Evolutionary conservation across 345 rosid genomes (phyloP), one percentile per base, ranked within the genome.

Genomic region (Cardamine resedifolia): DNA sequence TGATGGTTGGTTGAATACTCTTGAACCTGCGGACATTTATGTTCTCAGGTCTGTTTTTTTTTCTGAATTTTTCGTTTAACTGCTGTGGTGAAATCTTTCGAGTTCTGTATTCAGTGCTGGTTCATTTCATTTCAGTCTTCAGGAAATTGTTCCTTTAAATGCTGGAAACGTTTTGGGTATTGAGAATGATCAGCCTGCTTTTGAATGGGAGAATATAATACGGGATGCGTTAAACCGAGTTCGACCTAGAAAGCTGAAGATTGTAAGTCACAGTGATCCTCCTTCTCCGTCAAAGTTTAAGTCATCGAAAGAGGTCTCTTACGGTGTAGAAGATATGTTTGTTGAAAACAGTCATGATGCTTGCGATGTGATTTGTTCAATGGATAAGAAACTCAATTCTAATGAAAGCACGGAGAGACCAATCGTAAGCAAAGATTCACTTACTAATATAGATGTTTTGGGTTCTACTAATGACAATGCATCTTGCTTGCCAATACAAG

Each of bases 141-240:
- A 91, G 86, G 98, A 94, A 77, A 88, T 94, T 12, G 95, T 94
- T 67, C 97, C 98, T 26, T 81, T 90, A 64, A 88, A 85, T 78
- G 88, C 97, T 28, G 98, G 90, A 74, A 94, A 90, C 58, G 83
- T 94, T 59, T 85, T 94, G 43, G 96, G 98, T 52, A 85, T 92
- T 52, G 97, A 90, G 82, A 86, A 90, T 73, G 88, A 62, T 71
- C 90, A 88, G 58, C 91, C 97, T 12, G 89, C 85, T 74, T 73
- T 64, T 48, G 84, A 75, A 72, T 94, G 98, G 98, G 98, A 89
- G 84, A 85, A 84, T 61, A 77, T 85, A 30, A 85, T 94, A 67
- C 96, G 97, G 3, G 88, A 85, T 12, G 80, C 91, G 14, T 82
- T 94, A 51, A 80, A 83, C 65, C 77, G 88, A 77, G 72, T 87